phyloP scores from a whole-genome alignment of 306 rosid species.

The Adenanthera pavonina region DNA sequence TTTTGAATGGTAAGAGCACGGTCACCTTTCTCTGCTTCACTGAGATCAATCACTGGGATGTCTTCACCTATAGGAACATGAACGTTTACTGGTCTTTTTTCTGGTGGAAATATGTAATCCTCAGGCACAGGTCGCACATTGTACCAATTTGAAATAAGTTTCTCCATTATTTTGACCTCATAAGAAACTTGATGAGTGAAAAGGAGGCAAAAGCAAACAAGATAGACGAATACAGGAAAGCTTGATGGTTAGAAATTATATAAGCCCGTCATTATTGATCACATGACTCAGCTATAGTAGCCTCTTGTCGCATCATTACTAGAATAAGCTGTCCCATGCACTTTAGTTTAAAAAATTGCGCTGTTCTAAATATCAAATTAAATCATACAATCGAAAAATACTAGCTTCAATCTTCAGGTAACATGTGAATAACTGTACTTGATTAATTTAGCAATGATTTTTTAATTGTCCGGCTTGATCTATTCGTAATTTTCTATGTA shows the following conservation, averaged over 20 bases:
- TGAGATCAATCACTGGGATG: constrained; percentile 39
- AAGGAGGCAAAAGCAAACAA: background rate
- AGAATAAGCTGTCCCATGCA: background rate
- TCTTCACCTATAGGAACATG: constrained; percentile 18
- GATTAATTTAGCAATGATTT: background rate
- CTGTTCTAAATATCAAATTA: background rate
- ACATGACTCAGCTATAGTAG: background rate
- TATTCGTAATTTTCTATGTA: background rate
- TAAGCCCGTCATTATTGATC: background rate
- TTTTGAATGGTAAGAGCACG: constrained; percentile 23
- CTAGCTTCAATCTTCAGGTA: background rate
- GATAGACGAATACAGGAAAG: background rate
- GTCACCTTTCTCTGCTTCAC: constrained; percentile 16
- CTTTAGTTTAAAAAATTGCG: background rate
- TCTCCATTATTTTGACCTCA: constrained; percentile 32
- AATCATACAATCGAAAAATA: background rate
- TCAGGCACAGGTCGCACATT: constrained; percentile 22
- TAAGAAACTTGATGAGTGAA: background rate
- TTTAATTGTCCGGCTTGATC: background rate
- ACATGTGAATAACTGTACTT: background rate
- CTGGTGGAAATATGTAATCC: constrained; percentile 42
- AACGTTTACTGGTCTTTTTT: constrained; percentile 38
- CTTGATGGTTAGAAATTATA: background rate
- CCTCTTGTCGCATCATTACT: background rate
- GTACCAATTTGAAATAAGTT: constrained; percentile 39